Evolutionary conservation across 2,329 filamentous ascomycete genomes (phyloP), one percentile per base, ranked within the genome.

Genomic region (Elsinoe necatrix): DNA sequence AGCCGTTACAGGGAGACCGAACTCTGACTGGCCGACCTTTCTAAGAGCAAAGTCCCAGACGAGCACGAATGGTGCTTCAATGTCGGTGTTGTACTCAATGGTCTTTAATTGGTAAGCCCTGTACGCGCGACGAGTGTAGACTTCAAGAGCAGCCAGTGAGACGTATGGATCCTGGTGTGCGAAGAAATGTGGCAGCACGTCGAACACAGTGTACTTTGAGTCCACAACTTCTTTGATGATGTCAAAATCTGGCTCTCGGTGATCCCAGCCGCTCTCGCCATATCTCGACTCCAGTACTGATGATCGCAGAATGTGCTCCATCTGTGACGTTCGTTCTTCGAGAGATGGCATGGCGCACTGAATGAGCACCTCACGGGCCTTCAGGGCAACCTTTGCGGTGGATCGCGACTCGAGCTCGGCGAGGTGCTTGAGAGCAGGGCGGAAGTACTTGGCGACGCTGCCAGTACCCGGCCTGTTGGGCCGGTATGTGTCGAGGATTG

Each of bases 181-280:
- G 69, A 98, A 98, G 82, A 98, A 98, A 58, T 89, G 84, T 6
- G 92, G 87, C 63, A 98, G 74, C 16, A 98, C 93, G 68, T 98
- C 93, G 65, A 96, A 95, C 62, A 98, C 93, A 41, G 92, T 97
- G 77, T 95, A 97, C 76, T 95, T 95, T 56, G 93, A 97, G 73
- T 98, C 93, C 54, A 98, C 89, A 29, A 98, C 91, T 72, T 98
- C 93, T 78, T 95, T 95, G 75, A 98, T 86, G 62, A 95, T 79
- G 20, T 95, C 87, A 55, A 95, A 77, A 73, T 86, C 89, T 48
- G 93, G 93, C 73, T 96, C 88, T 63, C 93, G 82, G 75, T 98
- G 93, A 62, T 96, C 92, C 87, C 89, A 95, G 54, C 92, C 91
- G 59, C 89, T 91, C 79, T 98, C 93, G 59, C 93, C 93, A 67